These are phyloP conservation scores for Sporobolomyces pararoseus DNA, from an alignment of 768 basidiomycete species.

Conservation along the genomic window DNA sequence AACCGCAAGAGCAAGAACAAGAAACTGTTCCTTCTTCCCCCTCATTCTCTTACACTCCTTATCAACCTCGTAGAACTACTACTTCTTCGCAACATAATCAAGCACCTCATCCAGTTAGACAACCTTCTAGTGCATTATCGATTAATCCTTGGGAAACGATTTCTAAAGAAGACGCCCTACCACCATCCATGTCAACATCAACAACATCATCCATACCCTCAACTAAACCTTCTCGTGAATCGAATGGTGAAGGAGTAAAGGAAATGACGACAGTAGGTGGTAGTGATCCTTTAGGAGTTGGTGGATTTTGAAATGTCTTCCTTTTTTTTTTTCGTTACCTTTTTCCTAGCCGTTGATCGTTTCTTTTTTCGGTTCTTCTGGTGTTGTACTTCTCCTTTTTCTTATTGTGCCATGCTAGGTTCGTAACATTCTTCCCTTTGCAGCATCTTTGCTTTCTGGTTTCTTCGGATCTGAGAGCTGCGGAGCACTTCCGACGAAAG, in stretches of 20 bases:
- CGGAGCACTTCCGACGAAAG: no score
- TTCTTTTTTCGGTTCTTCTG: background rate
- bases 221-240: no score
- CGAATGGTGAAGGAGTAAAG: background rate
- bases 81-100: no score
- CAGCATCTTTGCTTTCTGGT: no score
- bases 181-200: background rate
- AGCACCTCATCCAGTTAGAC: background rate
- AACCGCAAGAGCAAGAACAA: background rate
- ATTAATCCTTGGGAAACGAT: slow-evolving; percentile 36
- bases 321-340: background rate
- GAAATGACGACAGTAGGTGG: no score
- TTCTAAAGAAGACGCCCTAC: slow-evolving; percentile 14
- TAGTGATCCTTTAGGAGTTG: slow-evolving; percentile 5
- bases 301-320: background rate
- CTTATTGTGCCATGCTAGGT: no score
- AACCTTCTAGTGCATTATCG: slow-evolving; percentile 25
- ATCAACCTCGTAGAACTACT: slow-evolving; percentile 15
- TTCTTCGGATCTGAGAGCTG: no score
- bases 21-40: background rate
- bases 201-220: no score
- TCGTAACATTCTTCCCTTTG: no score
- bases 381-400: no score
- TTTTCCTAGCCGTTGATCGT: background rate
- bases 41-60: slow-evolving; percentile 18